Base-by-base conservation (phyloP, 192 early-diverging fungal species). In the Gonapodya prolifera region DNA sequence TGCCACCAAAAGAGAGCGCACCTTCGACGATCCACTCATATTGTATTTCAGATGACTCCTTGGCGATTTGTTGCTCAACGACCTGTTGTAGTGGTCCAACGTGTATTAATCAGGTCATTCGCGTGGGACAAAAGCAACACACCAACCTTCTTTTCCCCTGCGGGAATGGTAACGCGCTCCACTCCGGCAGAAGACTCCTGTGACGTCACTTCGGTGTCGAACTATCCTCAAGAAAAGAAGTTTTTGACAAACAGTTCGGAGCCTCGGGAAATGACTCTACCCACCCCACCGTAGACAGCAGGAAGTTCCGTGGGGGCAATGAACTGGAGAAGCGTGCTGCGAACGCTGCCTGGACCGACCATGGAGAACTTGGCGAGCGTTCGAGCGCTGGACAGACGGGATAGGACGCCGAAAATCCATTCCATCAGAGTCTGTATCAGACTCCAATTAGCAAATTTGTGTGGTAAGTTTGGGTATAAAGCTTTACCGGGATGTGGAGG, bases 361-460 rank as follows among this genome's bases (percentile, higher is more conserved):
- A 83, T 69, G 30, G 35, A 30, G 75, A 83, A 83, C 35, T 82
- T 82, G 33, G 34, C 75, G 2, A 74, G 79, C 8, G 82, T 83
- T 33, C 36, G 34, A n/a, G 81, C 78, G 70, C 71, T 31, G 13
- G 77, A 34, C n/a, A 83, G 70, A 34, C 23, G 18, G 73, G 75
- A 35, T 35, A 83, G 79, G 31, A 80, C 29, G 61, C 32, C 35
- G 73, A 80, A 83, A 35, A 83, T 30, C 69, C 36, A 78, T 30
- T 77, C 75, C 81, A 83, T 80, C 35, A 80, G 29, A 0, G 31
- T 61, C 45, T 61, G 8, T 8, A 61, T 61, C 8, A 61, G 45
- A 61, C 23, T 61, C 45, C 45, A 23, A 61, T 61, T 8, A 61
- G 45, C 8, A 8, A 61, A 8, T 16, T 16, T 61, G 23, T 61